Evolutionary conservation across 495 filamentous ascomycete species (phyloP).

Genomic region (Amniculicola lignicola): DNA sequence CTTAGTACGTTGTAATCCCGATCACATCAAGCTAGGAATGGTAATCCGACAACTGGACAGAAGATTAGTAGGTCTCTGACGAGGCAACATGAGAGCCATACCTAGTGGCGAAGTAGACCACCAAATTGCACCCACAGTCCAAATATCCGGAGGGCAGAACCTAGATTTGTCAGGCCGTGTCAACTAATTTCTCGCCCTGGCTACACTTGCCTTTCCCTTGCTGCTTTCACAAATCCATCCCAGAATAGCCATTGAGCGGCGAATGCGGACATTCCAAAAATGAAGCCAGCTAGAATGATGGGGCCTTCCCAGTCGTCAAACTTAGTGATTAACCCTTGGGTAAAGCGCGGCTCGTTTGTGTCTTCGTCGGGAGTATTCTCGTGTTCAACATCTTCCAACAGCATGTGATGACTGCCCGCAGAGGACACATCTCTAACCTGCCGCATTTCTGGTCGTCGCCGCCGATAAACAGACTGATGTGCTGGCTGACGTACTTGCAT

Average conservation of each 20-base stretch:
- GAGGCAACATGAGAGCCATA: no score
- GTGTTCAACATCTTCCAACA: no score
- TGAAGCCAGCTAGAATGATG: not conserved
- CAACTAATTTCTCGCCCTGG: not conserved
- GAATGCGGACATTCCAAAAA: not conserved
- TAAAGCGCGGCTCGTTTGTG: not conserved
- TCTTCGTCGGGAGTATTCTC: not conserved
- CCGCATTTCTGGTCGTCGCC: no score
- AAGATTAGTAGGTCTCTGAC: no score
- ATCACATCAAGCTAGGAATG: no score
- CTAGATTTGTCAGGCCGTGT: not conserved
- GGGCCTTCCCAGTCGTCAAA: not conserved
- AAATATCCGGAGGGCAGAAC: not conserved
- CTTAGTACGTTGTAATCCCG: no score
- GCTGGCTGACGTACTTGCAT: no score
- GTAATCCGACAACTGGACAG: not conserved
- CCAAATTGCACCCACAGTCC: not conserved
- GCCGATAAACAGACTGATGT: no score
- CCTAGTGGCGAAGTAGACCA: not conserved
- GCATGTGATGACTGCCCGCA: no score
- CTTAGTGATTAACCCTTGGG: not conserved
- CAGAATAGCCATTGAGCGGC: conserved; percentile 3
- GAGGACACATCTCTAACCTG: no score
- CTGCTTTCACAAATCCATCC: conserved; percentile 4
- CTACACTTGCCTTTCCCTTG: not conserved